Evolutionary conservation across 139 green algal species (phyloP).

Genomic region (Chlamydomonas sphaeroides): DNA sequence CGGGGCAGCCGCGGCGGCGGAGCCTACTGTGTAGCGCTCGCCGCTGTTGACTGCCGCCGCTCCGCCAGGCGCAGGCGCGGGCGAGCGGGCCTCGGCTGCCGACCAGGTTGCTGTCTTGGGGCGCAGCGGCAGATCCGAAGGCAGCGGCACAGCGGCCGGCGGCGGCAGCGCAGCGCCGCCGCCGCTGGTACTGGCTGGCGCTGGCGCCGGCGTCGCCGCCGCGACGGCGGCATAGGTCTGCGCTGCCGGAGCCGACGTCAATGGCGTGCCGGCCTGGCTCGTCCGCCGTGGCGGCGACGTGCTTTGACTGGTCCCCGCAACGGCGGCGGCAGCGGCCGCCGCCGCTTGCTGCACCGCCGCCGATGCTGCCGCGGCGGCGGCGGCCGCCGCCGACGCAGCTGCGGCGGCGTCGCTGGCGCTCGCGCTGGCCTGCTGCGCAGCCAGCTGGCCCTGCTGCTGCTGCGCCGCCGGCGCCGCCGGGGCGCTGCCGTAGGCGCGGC

Average conservation of each 20-base stretch:
- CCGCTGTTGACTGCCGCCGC: too few species aligned
- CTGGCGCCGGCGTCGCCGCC: neutral
- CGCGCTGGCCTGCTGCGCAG: neutral
- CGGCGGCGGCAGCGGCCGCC: neutral
- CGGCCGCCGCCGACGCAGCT: neutral
- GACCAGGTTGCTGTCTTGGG: neutral
- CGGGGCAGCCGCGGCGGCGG: too few species aligned
- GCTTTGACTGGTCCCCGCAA: too few species aligned
- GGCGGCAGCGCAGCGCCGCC: too few species aligned
- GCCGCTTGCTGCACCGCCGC: conserved; percentile 3
- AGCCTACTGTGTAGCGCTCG: too few species aligned
- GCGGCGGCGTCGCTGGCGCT: neutral
- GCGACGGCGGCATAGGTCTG: neutral
- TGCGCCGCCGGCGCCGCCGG: neutral
- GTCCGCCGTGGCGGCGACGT: too few species aligned
- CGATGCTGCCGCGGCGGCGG: neutral
- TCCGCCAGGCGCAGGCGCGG: too few species aligned
- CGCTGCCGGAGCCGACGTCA: neutral
- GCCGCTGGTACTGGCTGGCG: neutral
- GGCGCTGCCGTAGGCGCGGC: neutral
- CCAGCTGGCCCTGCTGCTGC: conserved; percentile 5
- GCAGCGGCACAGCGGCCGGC: conserved; percentile 8
- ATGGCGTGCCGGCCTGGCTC: too few species aligned
- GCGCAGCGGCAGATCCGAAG: neutral
- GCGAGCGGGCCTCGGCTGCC: neutral